These are phyloP conservation scores for Wickerhamia fluorescens DNA, from an alignment of 805 yeast genomes.

Conservation along the genomic window DNA sequence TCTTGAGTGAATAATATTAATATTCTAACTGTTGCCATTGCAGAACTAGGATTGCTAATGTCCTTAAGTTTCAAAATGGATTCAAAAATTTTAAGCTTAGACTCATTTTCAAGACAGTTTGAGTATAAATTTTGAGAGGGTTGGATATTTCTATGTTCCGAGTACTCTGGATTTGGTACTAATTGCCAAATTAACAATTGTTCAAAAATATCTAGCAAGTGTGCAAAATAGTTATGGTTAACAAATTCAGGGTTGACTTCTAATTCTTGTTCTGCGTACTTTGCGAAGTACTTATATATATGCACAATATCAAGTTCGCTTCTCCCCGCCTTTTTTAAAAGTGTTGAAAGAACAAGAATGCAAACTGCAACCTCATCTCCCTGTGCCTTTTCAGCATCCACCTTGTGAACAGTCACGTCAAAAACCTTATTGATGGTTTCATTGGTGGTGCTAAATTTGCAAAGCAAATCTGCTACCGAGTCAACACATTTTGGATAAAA, in stretches of 20 bases:
- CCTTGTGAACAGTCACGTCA: constrained; percentile 8
- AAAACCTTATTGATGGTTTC: constrained; percentile 6
- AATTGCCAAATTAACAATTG: constrained; percentile 45
- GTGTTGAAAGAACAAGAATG: constrained; percentile 8
- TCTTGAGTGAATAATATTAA: constrained; percentile 47
- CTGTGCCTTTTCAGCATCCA: constrained; percentile 5
- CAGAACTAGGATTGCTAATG: constrained; percentile 39
- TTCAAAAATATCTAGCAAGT: constrained; percentile 49
- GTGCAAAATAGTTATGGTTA: constrained; percentile 68
- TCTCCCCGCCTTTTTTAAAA: constrained; percentile 6
- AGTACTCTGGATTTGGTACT: constrained; percentile 39
- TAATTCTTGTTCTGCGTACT: constrained; percentile 35
- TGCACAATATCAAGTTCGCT: constrained; percentile 5
- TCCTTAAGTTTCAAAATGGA: constrained; percentile 34
- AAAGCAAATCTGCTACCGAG: constrained; percentile 15
- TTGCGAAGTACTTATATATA: too few species aligned
- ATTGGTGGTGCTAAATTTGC: constrained; percentile 3
- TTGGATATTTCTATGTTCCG: constrained; percentile 10
- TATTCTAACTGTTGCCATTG: constrained; percentile 48
- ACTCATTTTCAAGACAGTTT: constrained; percentile 11
- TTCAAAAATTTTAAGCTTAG: constrained; percentile 33
- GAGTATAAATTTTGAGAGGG: constrained; percentile 11
- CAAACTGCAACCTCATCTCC: constrained; percentile 7
- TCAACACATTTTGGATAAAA: constrained; percentile 13
- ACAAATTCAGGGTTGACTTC: too few species aligned